phyloP scores from a whole-genome alignment of 2,329 filamentous ascomycete genomes.

The Arachnopeziza araneosa region DNA sequence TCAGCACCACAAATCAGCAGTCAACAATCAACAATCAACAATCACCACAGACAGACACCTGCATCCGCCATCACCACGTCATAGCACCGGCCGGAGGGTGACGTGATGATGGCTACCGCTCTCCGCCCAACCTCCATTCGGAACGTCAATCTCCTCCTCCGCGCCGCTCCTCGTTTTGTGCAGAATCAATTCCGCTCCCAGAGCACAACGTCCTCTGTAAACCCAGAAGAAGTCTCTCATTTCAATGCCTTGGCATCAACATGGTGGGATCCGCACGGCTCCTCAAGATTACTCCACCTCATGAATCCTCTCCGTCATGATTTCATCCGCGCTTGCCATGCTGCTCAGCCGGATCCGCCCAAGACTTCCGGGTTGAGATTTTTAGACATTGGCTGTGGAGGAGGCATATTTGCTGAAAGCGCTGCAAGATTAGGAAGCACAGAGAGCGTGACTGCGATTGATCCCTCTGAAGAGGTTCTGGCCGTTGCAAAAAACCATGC shows the following conservation, averaged over 20 bases:
- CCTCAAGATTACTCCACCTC: slow-evolving; percentile 85
- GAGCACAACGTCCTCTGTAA: slow-evolving; percentile 60
- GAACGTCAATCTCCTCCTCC: slow-evolving; percentile 28
- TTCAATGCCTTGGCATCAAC: slow-evolving; percentile 88
- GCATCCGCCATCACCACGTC: no score
- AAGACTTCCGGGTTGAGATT: slow-evolving; percentile 51
- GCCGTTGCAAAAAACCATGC: slow-evolving; percentile 72
- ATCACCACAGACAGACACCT: no score
- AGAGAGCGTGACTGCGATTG: slow-evolving; percentile 64
- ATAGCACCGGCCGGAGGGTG: not conserved
- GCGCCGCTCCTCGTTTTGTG: slow-evolving; percentile 26
- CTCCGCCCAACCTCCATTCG: slow-evolving; percentile 25
- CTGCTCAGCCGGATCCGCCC: slow-evolving; percentile 43
- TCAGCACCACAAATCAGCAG: slow-evolving; percentile 11
- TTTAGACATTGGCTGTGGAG: slow-evolving; percentile 92
- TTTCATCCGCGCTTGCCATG: slow-evolving; percentile 73
- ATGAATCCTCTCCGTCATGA: slow-evolving; percentile 97
- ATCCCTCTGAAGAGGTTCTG: slow-evolving; percentile 70
- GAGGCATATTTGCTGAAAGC: slow-evolving; percentile 91
- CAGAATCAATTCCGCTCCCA: slow-evolving; percentile 24
- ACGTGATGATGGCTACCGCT: slow-evolving; percentile 6
- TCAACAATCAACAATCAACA: not conserved
- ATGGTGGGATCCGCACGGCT: slow-evolving; percentile 96
- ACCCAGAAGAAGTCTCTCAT: slow-evolving; percentile 83
- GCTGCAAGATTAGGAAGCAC: slow-evolving; percentile 65